Base-by-base conservation (phyloP, 176 grass and related monocot species). In the Eragrostis curvula region DNA sequence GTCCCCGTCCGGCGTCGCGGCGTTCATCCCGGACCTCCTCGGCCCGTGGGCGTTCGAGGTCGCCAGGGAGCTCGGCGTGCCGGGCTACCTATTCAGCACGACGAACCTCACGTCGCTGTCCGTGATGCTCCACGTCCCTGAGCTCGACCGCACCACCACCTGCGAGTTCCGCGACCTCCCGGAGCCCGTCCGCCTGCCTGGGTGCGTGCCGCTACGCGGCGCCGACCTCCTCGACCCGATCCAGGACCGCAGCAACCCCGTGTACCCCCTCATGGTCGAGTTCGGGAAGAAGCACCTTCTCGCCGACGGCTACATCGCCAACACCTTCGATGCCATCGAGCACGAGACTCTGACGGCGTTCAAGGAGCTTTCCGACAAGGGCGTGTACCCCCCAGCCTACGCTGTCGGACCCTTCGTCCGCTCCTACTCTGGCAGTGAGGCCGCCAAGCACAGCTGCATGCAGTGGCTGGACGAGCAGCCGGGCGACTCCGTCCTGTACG, bases 391-490 rank as follows among this genome's bases (percentile, higher is more conserved):
- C 8, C 81, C 88, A 5, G 80, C 58, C 3, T 91, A 89, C 45
- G 80, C 87, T 0, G 81, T 94, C 15, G 95, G 90, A 3, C 95
- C 92, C 0, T 63, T 90, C 49, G 68, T 80, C 53, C 79, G 79
- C 0, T 7, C 71, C 28, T 16, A 3, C 60, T 79, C 61, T 0
- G 9, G 25, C 60, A 52, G 18, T 0, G 50, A 66, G 5, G 69
- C 70, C 7, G 72, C 39, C 7, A 50, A 84, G 51, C 25, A 73
- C 14, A 12, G 46, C 39, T 91, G 95, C 29, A 5, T 92, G 21
- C 57, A 70, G 71, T 97, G 95, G 95, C 82, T 97, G 18, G 95
- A 92, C 74, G 56, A 68, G 45, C 95, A 97, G 69, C 88, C 92
- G 14, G 56, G 39, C 5, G n/a, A 20, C 3, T 97, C 95, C 3